phyloP scores from a whole-genome alignment of 2,329 filamentous ascomycete genomes.

The Apiospora hydei region DNA sequence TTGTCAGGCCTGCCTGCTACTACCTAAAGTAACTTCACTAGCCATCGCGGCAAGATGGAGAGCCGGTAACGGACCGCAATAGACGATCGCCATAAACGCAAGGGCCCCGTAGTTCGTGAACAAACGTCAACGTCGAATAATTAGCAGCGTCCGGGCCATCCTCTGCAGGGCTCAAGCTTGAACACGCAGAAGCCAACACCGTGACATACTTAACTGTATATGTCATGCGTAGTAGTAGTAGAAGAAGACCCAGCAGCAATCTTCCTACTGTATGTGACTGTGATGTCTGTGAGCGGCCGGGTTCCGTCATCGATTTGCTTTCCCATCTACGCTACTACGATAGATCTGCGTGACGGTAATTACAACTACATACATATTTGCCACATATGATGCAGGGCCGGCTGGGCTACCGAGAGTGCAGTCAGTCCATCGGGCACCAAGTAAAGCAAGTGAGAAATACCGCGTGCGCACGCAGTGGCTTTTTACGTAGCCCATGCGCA shows the following conservation, averaged over 20 bases:
- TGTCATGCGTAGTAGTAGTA: background rate
- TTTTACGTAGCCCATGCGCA: background rate
- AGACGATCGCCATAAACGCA: conserved; percentile 21
- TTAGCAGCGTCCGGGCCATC: background rate
- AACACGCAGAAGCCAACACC: background rate
- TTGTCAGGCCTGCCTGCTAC: background rate
- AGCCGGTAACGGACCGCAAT: conserved; percentile 19
- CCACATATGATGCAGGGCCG: background rate
- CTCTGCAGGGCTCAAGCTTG: background rate
- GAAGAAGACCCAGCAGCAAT: background rate
- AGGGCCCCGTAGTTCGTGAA: background rate
- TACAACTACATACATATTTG: background rate
- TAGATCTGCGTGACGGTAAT: conserved; percentile 8
- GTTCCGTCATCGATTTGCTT: conserved; percentile 2
- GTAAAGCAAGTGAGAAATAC: background rate
- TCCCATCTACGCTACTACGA: conserved; percentile 3
- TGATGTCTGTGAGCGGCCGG: background rate
- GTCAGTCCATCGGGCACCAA: background rate
- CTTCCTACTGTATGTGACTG: background rate
- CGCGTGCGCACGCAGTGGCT: background rate
- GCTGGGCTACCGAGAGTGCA: background rate
- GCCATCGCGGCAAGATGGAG: background rate
- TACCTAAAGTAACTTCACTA: background rate
- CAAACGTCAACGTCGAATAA: background rate
- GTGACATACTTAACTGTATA: background rate